These are phyloP conservation scores for Prillingera fragicola DNA, from an alignment of 1,284 basidiomycete species.

Conservation along the genomic window DNA sequence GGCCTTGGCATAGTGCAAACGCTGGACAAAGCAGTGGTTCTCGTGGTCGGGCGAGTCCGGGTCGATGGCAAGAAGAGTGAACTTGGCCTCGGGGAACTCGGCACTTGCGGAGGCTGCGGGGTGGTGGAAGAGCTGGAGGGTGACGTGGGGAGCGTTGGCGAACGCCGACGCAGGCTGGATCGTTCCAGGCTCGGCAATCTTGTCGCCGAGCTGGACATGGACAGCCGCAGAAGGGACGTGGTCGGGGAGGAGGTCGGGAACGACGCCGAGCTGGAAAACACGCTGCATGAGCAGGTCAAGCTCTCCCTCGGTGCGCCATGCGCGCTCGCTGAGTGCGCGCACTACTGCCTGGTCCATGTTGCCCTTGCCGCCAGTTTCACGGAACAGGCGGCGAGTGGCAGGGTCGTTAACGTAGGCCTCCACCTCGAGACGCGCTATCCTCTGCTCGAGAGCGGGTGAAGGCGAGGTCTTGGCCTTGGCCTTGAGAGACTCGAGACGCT, in stretches of 20 bases:
- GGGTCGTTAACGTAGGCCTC: constrained; percentile 44
- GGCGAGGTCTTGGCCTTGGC: constrained; percentile 4
- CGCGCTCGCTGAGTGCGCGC: constrained; percentile 72
- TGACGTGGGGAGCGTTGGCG: constrained; percentile 13
- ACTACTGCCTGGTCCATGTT: constrained; percentile 58
- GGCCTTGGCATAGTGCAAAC: constrained; percentile 82
- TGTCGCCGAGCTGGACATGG: constrained; percentile 22
- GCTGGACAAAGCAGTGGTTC: constrained; percentile 62
- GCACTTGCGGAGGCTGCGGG: constrained; percentile 54
- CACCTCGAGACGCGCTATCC: constrained; percentile 34
- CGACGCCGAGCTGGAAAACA: constrained; percentile 77
- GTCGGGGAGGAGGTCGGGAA: constrained; percentile 76
- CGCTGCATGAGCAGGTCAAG: constrained; percentile 89
- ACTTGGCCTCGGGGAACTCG: constrained; percentile 58
- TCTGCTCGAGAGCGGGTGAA: constrained; percentile 7
- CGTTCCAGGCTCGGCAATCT: constrained; percentile 60
- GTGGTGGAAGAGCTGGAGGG: constrained; percentile 30
- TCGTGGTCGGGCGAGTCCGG: constrained; percentile 75
- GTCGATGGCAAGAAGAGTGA: constrained; percentile 84
- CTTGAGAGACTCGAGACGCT: constrained; percentile 2
- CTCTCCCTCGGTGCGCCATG: constrained; percentile 76
- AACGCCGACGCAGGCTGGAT: constrained; percentile 59
- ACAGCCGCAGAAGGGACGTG: constrained; percentile 57
- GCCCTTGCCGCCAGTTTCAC: constrained; percentile 32
- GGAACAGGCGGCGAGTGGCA: constrained; percentile 30